Evolutionary conservation across 2,329 filamentous ascomycete genomes (phyloP), one percentile per base, ranked within the genome.

Genomic region (Coniochaeta sp.): DNA sequence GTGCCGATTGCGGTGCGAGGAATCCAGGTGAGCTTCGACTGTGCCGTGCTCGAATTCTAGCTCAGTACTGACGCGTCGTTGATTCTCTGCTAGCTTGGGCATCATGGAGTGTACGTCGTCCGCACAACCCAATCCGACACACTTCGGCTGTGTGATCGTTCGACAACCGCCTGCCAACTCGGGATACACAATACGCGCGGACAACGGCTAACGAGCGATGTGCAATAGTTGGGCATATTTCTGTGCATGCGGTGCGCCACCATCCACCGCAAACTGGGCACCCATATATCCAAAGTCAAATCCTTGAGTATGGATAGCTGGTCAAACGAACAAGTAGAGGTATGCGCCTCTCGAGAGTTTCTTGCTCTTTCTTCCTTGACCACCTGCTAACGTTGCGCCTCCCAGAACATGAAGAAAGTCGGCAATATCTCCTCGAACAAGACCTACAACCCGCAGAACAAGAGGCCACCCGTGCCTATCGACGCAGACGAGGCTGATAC

Each of bases 241-340:
- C 81, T 99, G 58, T 99, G 95, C 77, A 96, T 99, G 90, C 91
- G 95, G 72, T 99, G 95, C 80, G 95, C 93, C 59, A 85, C 92
- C 59, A 84, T 98, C 70, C 95, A 99, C 79, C 90, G 95, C 71
- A 98, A 98, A 77, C 81, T 99, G 70, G 95, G 95, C 63, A 98
- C 95, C 44, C 95, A 99, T 75, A 91, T 99, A 64, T 97, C 93
- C 66, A 99, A 99, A 75, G 92, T 99, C 79, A 99, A 99, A 76
- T 98, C 93, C 40, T 76, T 99, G 77, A 98, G 90, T 74, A 98
- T 99, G 93, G 95, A 99, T 76, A 95, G 89, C 67, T 99, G 95
- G 95, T 87, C 90, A 57, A 88, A 89, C 70, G 95, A 98, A 63
- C 95, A 99, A 77, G 93, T 99, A 64, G 95, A 99, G 77, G 93